Conservation (phyloP, 148 eudicot genomes). For the Amaranthus palmeri region DNA sequence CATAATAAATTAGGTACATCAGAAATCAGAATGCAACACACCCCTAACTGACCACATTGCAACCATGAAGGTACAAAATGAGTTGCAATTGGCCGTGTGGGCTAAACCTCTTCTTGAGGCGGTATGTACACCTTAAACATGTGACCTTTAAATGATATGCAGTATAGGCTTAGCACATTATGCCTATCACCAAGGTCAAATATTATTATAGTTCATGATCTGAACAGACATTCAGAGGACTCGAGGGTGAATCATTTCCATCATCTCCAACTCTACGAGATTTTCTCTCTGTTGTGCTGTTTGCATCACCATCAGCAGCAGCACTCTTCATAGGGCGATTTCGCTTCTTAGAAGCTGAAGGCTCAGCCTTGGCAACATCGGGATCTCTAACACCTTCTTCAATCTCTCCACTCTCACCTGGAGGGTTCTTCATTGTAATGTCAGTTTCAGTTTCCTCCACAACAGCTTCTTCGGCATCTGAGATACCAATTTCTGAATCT, state of each 20-base stretch:
- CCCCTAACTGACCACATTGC: slow-evolving; percentile 4
- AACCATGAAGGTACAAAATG: slow-evolving; percentile 12
- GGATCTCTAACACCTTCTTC: slow-evolving; percentile 9
- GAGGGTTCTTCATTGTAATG: background rate
- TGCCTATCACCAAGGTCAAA: background rate
- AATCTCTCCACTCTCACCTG: slow-evolving; percentile 1
- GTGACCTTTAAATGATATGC: too few relatives aligned
- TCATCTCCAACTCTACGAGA: slow-evolving; percentile 24
- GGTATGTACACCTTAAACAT: too few relatives aligned
- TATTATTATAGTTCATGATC: slow-evolving; percentile 22
- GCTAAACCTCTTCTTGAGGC: background rate
- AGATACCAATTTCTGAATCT: slow-evolving; percentile 17
- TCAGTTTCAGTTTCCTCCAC: slow-evolving; percentile 1
- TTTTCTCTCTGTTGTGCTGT: slow-evolving; percentile 22
- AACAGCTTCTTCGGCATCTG: slow-evolving; percentile 12
- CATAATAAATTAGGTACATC: slow-evolving; percentile 4
- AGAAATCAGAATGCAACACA: background rate
- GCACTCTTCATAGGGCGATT: slow-evolving; percentile 30
- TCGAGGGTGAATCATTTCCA: slow-evolving; percentile 43
- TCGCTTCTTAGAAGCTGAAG: slow-evolving; percentile 17
- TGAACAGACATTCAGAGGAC: slow-evolving; percentile 40
- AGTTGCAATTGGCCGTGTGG: slow-evolving; percentile 6
- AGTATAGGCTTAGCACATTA: background rate
- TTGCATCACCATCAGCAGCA: slow-evolving; percentile 9
- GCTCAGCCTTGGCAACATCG: slow-evolving; percentile 2